phyloP scores from a whole-genome alignment of 164 flowering plant species.

The Nymphaea thermarum region DNA sequence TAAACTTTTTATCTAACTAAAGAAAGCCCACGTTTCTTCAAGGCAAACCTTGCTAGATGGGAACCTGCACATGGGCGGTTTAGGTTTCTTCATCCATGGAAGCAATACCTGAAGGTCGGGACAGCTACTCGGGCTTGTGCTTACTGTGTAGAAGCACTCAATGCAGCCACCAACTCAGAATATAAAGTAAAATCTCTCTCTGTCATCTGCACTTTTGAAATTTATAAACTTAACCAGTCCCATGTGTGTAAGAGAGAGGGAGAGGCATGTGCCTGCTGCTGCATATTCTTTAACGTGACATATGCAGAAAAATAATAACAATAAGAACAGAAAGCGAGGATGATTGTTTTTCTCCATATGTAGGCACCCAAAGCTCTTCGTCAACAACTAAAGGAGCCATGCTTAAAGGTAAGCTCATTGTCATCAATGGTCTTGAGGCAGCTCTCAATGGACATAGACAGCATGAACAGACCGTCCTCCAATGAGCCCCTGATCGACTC shows the following conservation, averaged over 20 bases:
- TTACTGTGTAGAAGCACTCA: slow-evolving; percentile 55
- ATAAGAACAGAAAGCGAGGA: background rate
- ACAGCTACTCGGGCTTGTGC: slow-evolving; percentile 51
- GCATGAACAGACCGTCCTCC: background rate
- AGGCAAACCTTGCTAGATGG: slow-evolving; percentile 86
- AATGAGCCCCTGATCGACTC: background rate
- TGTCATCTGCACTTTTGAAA: background rate
- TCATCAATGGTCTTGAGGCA: background rate
- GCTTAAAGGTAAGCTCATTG: background rate
- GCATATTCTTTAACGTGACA: background rate
- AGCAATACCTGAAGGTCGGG: slow-evolving; percentile 58
- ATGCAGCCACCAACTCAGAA: slow-evolving; percentile 24
- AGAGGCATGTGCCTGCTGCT: background rate
- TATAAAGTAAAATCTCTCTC: slow-evolving; percentile 33
- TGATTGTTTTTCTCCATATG: background rate
- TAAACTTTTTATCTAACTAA: too few relatives aligned
- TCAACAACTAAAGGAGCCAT: background rate
- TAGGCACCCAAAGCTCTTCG: background rate
- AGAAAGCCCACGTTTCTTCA: slow-evolving; percentile 1
- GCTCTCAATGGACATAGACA: background rate
- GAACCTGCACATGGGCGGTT: slow-evolving; percentile 72
- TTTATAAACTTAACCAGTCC: background rate
- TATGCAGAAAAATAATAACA: background rate
- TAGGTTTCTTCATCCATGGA: slow-evolving; percentile 68
- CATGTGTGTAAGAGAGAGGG: background rate